A percentile compares a stretch with the other conserved stretches of the same genome.
phyloP scores from a whole-genome alignment of 2,329 filamentous ascomycete species.

The Metarhizium rileyi region DNA sequence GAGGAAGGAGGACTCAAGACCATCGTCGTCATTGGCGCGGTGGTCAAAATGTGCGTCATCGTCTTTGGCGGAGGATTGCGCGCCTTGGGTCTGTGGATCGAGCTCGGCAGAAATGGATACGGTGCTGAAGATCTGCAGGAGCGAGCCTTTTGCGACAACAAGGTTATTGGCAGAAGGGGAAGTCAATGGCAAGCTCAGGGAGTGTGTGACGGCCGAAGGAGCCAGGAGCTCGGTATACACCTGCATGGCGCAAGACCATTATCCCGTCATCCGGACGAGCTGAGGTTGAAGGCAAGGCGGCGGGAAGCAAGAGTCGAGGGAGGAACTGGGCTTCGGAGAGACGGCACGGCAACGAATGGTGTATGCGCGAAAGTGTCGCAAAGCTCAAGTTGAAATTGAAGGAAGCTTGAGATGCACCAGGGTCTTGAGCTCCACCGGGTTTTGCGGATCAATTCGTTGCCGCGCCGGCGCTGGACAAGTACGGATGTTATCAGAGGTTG shows the following conservation, averaged over 20 bases:
- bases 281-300: not conserved
- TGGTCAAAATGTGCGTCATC: slow-evolving; percentile 39
- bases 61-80: slow-evolving; percentile 23
- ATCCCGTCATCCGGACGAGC: slow-evolving; percentile 13
- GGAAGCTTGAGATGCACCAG: not conserved
- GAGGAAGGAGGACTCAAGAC: slow-evolving; percentile 56
- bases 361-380: not conserved
- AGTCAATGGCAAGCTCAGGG: slow-evolving; percentile 68
- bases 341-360: not conserved
- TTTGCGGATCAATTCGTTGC: slow-evolving; percentile 4
- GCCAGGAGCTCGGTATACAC: slow-evolving; percentile 94
- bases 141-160: slow-evolving; percentile 81
- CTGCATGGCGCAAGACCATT: slow-evolving; percentile 59
- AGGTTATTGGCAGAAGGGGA: slow-evolving; percentile 72
- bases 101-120: slow-evolving; percentile 57
- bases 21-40: slow-evolving; percentile 49
- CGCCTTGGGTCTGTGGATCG: slow-evolving; percentile 32
- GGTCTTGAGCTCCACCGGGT: slow-evolving; percentile 2
- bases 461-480: not conserved
- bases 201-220: slow-evolving; percentile 88
- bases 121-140: slow-evolving; percentile 82
- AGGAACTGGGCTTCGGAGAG: not conserved
- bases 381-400: slow-evolving; percentile 2
- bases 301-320: not conserved
- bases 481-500: no score